These are phyloP conservation scores for Emergomyces orientalis DNA, from an alignment of 2,329 filamentous ascomycete genomes.

Conservation along the genomic window DNA sequence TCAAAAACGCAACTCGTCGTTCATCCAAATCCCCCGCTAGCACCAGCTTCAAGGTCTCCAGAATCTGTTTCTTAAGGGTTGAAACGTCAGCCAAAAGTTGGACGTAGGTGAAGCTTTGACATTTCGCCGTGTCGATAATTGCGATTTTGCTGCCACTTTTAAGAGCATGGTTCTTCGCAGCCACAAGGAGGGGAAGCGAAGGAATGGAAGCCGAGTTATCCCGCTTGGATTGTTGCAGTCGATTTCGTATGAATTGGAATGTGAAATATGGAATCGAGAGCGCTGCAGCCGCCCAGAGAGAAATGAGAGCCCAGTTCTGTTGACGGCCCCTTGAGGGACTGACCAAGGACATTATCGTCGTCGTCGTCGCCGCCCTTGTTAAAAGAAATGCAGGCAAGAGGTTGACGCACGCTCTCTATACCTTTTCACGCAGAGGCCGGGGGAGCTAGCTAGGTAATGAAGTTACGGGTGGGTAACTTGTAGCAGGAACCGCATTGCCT, in stretches of 20 bases:
- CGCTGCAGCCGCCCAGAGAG: neutral
- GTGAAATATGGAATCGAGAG: constrained; percentile 4
- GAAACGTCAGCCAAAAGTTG: constrained; percentile 35
- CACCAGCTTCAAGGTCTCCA: constrained; percentile 24
- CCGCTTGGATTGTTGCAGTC: constrained; percentile 2
- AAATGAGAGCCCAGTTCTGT: constrained; percentile 1
- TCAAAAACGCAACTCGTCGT: constrained; percentile 31
- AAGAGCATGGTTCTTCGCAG: constrained; percentile 29
- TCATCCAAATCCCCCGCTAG: constrained; percentile 27
- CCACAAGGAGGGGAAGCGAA: constrained; percentile 33
- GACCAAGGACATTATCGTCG: neutral
- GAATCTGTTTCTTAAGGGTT: constrained; percentile 28
- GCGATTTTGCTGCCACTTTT: constrained; percentile 29
- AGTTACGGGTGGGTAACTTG: neutral
- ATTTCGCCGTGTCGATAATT: constrained; percentile 32
- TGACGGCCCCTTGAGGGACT: neutral
- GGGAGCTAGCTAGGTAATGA: neutral
- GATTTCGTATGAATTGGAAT: constrained; percentile 8
- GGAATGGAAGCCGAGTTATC: constrained; percentile 24
- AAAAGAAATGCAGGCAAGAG: neutral
- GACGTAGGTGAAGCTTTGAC: constrained; percentile 32
- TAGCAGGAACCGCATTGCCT: neutral
- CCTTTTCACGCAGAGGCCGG: neutral
- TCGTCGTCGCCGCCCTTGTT: neutral
- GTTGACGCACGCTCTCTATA: neutral